Percentiles rank a stretch among this genome's conserved stretches.
Evolutionary conservation across 2,329 filamentous ascomycete species (phyloP).

Genomic region (Teratosphaeriaceae sp.): DNA sequence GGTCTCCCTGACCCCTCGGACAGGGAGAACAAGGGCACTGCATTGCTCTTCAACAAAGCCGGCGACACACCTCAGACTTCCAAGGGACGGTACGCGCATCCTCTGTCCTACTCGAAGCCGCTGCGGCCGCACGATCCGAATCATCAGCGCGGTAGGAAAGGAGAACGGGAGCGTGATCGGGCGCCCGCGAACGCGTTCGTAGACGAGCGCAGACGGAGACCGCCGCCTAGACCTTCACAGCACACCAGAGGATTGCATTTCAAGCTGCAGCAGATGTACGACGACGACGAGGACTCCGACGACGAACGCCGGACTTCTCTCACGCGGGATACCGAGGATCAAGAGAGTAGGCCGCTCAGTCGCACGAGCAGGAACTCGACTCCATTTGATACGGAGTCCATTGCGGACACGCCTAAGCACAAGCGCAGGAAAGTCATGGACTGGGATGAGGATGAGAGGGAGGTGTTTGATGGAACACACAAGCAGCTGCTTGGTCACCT

Average conservation of each 20-base stretch:
- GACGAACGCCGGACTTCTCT: constrained; percentile 61
- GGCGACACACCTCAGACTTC: constrained; percentile 62
- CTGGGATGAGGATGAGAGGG: constrained; percentile 44
- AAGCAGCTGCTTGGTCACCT: constrained; percentile 43
- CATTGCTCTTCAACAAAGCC: constrained; percentile 38
- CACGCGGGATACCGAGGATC: constrained; percentile 74
- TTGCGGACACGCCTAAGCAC: constrained; percentile 34
- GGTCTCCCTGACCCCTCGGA: constrained; percentile 62
- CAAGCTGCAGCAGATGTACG: constrained; percentile 64
- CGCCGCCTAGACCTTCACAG: constrained; percentile 54
- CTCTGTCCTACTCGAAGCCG: constrained; percentile 30
- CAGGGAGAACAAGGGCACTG: constrained; percentile 50
- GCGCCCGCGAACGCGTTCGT: constrained; percentile 40
- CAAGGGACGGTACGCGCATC: constrained; percentile 38
- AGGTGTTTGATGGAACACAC: constrained; percentile 40
- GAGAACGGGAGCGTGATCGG: constrained; percentile 24
- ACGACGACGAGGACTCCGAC: constrained; percentile 76
- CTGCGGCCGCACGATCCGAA: constrained; percentile 40
- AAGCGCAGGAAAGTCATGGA: constrained; percentile 40
- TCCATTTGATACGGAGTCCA: constrained; percentile 46
- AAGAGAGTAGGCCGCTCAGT: constrained; percentile 73
- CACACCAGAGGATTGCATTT: constrained; percentile 75
- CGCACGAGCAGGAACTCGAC: constrained; percentile 53
- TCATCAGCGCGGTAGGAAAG: constrained; percentile 30
- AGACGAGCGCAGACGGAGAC: constrained; percentile 54